Conservation (phyloP, 495 filamentous ascomycete genomes). For the Tuber microsphaerosporum region DNA sequence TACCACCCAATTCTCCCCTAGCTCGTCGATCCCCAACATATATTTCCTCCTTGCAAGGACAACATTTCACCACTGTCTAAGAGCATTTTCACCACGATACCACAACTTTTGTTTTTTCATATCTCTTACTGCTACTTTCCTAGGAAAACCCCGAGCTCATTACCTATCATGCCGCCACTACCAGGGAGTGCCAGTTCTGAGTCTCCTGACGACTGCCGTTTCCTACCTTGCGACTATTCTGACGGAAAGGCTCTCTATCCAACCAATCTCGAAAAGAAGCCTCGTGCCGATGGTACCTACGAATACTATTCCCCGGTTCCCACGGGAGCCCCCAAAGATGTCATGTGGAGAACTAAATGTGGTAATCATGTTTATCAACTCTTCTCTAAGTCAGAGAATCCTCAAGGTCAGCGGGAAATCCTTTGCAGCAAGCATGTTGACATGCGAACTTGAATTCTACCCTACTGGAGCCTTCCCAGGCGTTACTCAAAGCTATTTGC, state of each 20-base stretch:
- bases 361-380: slow-evolving; percentile 20
- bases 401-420: not conserved
- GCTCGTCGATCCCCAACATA: not conserved
- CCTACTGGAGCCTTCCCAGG: not conserved
- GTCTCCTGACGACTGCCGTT: not conserved
- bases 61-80: not conserved
- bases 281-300: slow-evolving; percentile 24
- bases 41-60: not conserved
- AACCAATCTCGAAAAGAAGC: slow-evolving; percentile 20
- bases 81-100: not conserved
- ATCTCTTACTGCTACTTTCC: not conserved
- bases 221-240: slow-evolving; percentile 10
- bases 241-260: slow-evolving; percentile 24
- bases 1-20: not conserved
- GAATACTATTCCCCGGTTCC: slow-evolving; percentile 28
- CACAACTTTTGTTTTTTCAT: not conserved
- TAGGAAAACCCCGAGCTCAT: not conserved
- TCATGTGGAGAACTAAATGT: slow-evolving; percentile 28
- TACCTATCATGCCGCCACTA: not conserved
- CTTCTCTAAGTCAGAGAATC: not conserved
- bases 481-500: not conserved
- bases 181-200: not conserved
- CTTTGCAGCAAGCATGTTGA: not conserved
- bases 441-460: not conserved
- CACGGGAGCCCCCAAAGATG: slow-evolving; percentile 19